phyloP scores from a whole-genome alignment of 208 protist genomes.

The Borovskyia barvae region DNA sequence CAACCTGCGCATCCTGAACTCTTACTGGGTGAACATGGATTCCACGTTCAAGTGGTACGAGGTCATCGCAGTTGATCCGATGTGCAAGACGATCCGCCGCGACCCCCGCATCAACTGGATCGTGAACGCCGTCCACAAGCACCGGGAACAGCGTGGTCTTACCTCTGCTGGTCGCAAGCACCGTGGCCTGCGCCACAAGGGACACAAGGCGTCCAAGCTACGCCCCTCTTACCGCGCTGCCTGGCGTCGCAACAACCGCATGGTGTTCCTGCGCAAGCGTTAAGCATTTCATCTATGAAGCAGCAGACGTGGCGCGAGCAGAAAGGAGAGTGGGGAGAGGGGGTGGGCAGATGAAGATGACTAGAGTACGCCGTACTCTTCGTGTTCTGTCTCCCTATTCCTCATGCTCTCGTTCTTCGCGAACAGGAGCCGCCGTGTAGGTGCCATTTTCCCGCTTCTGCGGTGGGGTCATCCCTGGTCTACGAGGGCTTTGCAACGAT shows the following conservation, averaged over 20 bases:
- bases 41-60: constrained; percentile 98
- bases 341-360: no score
- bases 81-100: constrained; percentile 96
- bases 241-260: constrained; percentile 99
- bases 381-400: no score
- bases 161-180: constrained; percentile 96
- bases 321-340: no score
- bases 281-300: no score
- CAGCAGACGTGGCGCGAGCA: no score
- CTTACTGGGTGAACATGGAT: constrained; percentile 99
- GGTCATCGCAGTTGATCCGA: constrained; percentile 99
- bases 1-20: constrained; percentile 99
- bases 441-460: no score
- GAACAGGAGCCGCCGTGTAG: no score
- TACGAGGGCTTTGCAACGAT: no score
- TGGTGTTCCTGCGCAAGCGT: constrained; percentile 92
- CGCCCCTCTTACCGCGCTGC: constrained; percentile 94
- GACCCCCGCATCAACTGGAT: constrained; percentile 99
- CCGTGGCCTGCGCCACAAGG: constrained; percentile 97
- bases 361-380: no score
- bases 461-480: no score
- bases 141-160: constrained; percentile 98
- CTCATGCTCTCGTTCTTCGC: no score
- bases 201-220: constrained; percentile 93
- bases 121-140: constrained; percentile 95